Evolutionary conservation across 1,139 yeast species (phyloP).

Genomic region (Geotrichum europaeum): DNA sequence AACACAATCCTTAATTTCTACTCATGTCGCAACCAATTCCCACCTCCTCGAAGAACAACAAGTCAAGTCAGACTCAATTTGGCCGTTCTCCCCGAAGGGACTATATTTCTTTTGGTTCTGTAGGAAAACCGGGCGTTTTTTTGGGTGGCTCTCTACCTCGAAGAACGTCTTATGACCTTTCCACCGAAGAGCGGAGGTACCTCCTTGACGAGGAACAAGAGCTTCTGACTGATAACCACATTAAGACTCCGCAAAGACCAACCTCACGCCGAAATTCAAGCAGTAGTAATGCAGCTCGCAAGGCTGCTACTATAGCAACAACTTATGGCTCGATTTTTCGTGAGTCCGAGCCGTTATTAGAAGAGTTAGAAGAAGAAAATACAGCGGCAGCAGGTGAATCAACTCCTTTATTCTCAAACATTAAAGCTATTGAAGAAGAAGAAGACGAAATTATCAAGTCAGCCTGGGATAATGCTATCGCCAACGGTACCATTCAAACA

Average conservation of each 20-base stretch:
- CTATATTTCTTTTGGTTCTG: conserved; percentile 19
- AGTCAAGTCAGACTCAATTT: conserved; percentile 5
- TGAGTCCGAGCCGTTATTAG: not conserved
- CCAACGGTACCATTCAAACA: conserved; percentile 12
- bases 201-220: conserved; percentile 17
- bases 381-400: conserved; percentile 2
- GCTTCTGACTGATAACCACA: conserved; percentile 16
- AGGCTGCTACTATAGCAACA: not conserved
- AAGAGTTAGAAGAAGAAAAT: conserved; percentile 2
- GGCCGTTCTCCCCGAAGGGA: conserved; percentile 17
- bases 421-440: conserved; percentile 3
- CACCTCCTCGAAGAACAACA: not conserved
- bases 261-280: not conserved
- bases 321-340: conserved; percentile 5
- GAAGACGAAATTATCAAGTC: conserved; percentile 9
- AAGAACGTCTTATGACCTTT: conserved; percentile 8
- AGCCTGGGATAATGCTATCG: conserved; percentile 14
- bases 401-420: conserved; percentile 4
- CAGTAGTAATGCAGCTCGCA: not conserved
- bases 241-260: not conserved
- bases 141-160: conserved; percentile 7
- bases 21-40: conserved; percentile 6
- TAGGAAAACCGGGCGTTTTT: conserved; percentile 19
- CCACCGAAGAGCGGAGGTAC: conserved; percentile 14
- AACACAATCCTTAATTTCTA: not conserved